Conservation (phyloP, 148 eudicot genomes). For the Cornus florida region DNA sequence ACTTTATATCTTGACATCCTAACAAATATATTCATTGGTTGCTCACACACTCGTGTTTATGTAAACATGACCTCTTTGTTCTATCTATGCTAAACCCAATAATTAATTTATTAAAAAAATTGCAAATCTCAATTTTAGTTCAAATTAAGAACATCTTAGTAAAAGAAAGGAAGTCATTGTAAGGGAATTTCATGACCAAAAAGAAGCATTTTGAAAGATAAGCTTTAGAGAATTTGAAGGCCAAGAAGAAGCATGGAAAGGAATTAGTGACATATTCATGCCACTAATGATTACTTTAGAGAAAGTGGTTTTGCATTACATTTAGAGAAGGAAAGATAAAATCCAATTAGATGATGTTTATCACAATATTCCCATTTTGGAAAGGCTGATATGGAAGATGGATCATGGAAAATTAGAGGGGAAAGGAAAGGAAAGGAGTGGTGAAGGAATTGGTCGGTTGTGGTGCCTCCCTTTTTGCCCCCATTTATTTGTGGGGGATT, state of each 20-base stretch:
- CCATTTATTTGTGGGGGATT: not conserved
- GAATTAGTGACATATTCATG: constrained; percentile 13
- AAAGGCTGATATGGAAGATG: constrained; percentile 8
- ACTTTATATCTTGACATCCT: not conserved
- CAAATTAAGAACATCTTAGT: not conserved
- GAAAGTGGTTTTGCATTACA: constrained; percentile 4
- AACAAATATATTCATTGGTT: not conserved
- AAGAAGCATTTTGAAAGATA: constrained; percentile 14
- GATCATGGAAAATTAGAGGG: not conserved
- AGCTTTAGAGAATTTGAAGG: constrained; percentile 12
- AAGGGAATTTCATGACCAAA: constrained; percentile 14
- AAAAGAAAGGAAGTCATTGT: not conserved
- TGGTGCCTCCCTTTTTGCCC: not conserved
- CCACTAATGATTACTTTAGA: constrained; percentile 13
- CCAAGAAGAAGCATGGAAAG: constrained; percentile 17
- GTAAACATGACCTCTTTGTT: no score
- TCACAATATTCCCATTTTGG: constrained; percentile 5
- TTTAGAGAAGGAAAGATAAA: not conserved
- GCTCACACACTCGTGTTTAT: not conserved
- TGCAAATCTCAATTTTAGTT: not conserved
- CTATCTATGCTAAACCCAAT: no score
- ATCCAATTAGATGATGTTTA: not conserved
- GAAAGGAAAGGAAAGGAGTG: constrained; percentile 4
- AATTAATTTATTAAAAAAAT: no score
- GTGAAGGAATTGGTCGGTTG: not conserved